phyloP scores from a whole-genome alignment of 345 rosid genomes.

The Firmiana major region DNA sequence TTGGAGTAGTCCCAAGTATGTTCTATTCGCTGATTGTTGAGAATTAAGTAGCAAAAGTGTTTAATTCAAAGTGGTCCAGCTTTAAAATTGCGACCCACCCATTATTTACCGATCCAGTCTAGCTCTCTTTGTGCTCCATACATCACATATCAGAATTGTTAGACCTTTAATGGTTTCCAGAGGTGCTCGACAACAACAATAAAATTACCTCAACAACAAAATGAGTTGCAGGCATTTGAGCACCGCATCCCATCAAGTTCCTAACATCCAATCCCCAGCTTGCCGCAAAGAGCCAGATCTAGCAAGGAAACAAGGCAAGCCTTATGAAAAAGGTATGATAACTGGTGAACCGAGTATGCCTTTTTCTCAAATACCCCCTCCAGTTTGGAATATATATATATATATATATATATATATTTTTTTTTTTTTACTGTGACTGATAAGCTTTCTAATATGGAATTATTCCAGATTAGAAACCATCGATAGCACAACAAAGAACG shows the following conservation, averaged over 20 bases:
- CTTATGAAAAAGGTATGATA: conserved; percentile 36
- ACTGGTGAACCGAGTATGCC: conserved; percentile 23
- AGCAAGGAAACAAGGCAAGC: conserved; percentile 70
- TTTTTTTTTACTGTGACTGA: not conserved
- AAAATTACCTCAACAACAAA: conserved; percentile 50
- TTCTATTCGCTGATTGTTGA: conserved; percentile 23
- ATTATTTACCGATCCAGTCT: conserved; percentile 22
- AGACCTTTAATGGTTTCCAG: conserved; percentile 19
- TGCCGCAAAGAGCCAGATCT: conserved; percentile 78
- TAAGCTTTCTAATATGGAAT: not conserved
- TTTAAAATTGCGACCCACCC: conserved; percentile 36
- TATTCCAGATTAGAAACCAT: not conserved
- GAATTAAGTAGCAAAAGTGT: conserved; percentile 22
- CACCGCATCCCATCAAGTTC: conserved; percentile 81
- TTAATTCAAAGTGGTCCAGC: conserved; percentile 40
- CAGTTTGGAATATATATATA: not conserved
- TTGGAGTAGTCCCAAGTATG: conserved; percentile 13
- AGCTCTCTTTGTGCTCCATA: conserved; percentile 24
- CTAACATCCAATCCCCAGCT: conserved; percentile 76
- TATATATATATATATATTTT: no score
- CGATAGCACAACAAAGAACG: not conserved
- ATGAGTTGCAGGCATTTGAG: conserved; percentile 45
- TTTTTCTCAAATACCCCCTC: conserved; percentile 15
- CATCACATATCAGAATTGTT: conserved; percentile 18
- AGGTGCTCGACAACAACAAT: conserved; percentile 31